Evolutionary conservation across 805 yeast genomes (phyloP).

Genomic region (Hanseniaspora thailandica): DNA sequence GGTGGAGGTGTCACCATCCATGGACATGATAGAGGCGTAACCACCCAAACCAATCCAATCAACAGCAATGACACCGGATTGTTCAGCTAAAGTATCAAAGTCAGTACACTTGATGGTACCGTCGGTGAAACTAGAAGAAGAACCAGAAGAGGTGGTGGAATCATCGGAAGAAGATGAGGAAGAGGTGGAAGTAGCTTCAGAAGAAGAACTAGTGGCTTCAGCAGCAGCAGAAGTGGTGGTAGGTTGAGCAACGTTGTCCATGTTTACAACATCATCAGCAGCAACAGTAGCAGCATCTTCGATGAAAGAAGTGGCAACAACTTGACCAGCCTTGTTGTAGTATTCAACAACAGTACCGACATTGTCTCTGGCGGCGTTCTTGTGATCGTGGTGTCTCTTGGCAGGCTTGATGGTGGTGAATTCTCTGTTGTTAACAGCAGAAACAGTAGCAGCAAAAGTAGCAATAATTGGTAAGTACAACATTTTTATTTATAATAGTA

Average conservation of each 20-base stretch:
- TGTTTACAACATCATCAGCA: constrained; percentile 22
- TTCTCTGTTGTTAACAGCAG: constrained; percentile 23
- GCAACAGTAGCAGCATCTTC: constrained; percentile 28
- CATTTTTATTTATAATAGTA: constrained; percentile 3
- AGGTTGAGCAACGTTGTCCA: constrained; percentile 16
- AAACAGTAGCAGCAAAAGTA: constrained; percentile 21
- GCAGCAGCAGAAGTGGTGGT: constrained; percentile 21
- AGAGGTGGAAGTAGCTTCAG: constrained; percentile 21
- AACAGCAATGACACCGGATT: constrained; percentile 56
- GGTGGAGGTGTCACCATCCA: constrained; percentile 44
- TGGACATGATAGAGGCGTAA: constrained; percentile 33
- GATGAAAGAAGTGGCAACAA: constrained; percentile 20
- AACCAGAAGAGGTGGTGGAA: constrained; percentile 48
- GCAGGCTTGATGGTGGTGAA: constrained; percentile 20
- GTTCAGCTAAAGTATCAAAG: constrained; percentile 45
- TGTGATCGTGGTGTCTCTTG: constrained; percentile 22
- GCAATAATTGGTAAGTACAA: constrained; percentile 13
- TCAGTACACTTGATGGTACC: constrained; percentile 57
- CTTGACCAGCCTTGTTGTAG: constrained; percentile 25
- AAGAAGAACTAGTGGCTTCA: constrained; percentile 23
- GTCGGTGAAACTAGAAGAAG: constrained; percentile 51
- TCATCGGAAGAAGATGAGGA: constrained; percentile 24
- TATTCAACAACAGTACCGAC: constrained; percentile 23
- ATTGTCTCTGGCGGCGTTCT: constrained; percentile 24
- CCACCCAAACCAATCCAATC: constrained; percentile 46